These are phyloP conservation scores for Suillus discolor DNA, from an alignment of 768 basidiomycete species.

Conservation along the genomic window DNA sequence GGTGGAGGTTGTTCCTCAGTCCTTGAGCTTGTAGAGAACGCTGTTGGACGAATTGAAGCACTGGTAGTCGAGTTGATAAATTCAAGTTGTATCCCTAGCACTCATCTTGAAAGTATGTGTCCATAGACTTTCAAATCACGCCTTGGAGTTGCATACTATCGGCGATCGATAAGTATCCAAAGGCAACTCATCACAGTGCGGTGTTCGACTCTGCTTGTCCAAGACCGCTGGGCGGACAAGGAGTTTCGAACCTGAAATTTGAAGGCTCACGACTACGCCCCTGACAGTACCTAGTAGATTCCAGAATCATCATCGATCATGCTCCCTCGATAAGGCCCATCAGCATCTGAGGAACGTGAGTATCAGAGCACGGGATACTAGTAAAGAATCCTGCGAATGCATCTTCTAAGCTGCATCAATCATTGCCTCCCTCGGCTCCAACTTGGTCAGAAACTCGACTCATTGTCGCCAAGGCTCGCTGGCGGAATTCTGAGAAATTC, in stretches of 20 bases:
- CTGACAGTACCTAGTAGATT: neutral
- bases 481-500: neutral
- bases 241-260: neutral
- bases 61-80: neutral
- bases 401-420: neutral
- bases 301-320: neutral
- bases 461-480: neutral
- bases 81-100: slow-evolving; percentile 3
- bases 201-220: neutral
- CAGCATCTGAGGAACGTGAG: neutral
- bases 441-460: neutral
- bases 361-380: neutral
- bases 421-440: neutral
- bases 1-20: slow-evolving; percentile 55
- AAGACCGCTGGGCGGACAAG: neutral
- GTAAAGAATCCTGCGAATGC: neutral
- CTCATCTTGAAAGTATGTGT: neutral
- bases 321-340: neutral
- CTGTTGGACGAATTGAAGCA: neutral
- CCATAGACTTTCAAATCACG: neutral
- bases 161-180: neutral
- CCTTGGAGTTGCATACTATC: neutral
- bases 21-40: slow-evolving; percentile 23
- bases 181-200: neutral
- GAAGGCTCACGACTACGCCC: neutral